Percentiles rank a stretch among this genome's conserved stretches.
These are phyloP conservation scores for Domatiomyces globalis DNA, from an alignment of 2,329 filamentous ascomycete genomes.

Conservation along the genomic window DNA sequence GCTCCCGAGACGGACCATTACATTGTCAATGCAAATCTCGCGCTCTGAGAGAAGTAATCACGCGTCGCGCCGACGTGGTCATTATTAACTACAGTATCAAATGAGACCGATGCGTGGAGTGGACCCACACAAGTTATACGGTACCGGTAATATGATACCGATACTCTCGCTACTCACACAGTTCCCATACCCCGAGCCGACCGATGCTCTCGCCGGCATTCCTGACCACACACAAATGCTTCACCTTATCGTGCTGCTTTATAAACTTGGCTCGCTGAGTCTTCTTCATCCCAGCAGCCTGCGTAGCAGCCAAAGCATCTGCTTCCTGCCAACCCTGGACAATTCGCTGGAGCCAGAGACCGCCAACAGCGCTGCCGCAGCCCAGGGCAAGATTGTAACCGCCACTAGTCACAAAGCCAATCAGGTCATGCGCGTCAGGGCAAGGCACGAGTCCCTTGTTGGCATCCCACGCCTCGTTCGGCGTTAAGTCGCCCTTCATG, in stretches of 20 bases:
- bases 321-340: conserved; percentile 26
- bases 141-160: no score
- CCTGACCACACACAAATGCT: conserved; percentile 56
- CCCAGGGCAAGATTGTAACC: conserved; percentile 69
- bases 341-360: conserved; percentile 48
- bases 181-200: conserved; percentile 65
- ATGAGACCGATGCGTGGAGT: neutral
- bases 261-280: neutral
- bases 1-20: neutral
- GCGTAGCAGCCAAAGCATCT: conserved; percentile 2
- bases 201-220: conserved; percentile 67
- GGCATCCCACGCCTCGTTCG: neutral
- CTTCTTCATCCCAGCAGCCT: neutral
- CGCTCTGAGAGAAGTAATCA: neutral
- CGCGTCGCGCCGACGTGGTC: neutral
- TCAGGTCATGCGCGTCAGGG: conserved; percentile 60
- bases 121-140: neutral
- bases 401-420: conserved; percentile 83
- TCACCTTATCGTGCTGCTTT: conserved; percentile 15
- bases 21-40: neutral
- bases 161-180: conserved; percentile 4
- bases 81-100: neutral
- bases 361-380: conserved; percentile 60
- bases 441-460: conserved; percentile 26
- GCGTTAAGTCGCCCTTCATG: neutral